phyloP scores from a whole-genome alignment of 768 basidiomycete genomes.

The Amanita molliuscula region DNA sequence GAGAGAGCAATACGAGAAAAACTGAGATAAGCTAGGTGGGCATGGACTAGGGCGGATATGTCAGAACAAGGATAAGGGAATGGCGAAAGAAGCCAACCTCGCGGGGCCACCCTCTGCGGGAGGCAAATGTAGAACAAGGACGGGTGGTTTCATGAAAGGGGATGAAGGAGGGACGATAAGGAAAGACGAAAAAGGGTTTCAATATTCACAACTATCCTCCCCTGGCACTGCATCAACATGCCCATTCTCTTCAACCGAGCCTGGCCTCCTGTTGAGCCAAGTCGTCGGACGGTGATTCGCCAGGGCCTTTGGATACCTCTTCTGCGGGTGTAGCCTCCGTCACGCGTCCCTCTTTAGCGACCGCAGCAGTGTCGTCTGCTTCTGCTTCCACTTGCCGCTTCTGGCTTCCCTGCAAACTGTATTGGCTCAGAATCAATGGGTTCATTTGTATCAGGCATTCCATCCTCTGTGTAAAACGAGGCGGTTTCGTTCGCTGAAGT shows the following conservation, averaged over 20 bases:
- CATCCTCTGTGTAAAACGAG: background rate
- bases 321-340: background rate
- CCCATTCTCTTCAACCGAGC: slow-evolving; percentile 4
- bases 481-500: background rate
- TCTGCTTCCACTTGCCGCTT: slow-evolving; percentile 3
- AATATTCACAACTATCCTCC: background rate
- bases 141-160: background rate
- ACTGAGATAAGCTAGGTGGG: background rate
- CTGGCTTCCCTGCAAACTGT: background rate
- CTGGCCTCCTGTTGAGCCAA: background rate
- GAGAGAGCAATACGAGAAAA: background rate
- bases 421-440: slow-evolving; percentile 4
- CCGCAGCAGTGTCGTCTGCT: slow-evolving; percentile 7
- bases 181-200: background rate
- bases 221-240: background rate
- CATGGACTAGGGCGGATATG: background rate
- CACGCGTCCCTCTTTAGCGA: slow-evolving; percentile 2
- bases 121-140: background rate
- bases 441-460: background rate
- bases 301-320: slow-evolving; percentile 1
- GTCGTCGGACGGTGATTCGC: background rate
- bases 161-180: background rate
- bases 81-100: background rate
- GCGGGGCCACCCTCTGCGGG: background rate
- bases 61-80: background rate